phyloP scores from a whole-genome alignment of 371 early-diverging fungal species.

The Lichtheimia ramosa region DNA sequence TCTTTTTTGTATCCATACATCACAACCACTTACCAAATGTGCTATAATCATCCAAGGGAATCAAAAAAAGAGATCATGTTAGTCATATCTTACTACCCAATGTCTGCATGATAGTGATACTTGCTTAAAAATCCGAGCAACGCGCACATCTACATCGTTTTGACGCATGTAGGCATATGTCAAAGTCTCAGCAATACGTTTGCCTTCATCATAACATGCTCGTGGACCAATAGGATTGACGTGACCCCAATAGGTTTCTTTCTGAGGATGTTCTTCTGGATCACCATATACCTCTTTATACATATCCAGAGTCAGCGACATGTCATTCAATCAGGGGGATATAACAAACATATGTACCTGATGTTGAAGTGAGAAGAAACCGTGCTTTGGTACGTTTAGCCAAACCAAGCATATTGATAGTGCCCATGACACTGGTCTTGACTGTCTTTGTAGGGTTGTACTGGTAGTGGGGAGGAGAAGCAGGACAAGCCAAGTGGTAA shows the following conservation, averaged over 20 bases:
- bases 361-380: constrained; percentile 81
- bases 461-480: constrained; percentile 90
- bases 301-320: not conserved
- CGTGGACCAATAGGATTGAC: constrained; percentile 86
- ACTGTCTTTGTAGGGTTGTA: constrained; percentile 88
- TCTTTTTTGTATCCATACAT: not conserved
- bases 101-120: constrained; percentile 9
- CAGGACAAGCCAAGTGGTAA: constrained; percentile 87
- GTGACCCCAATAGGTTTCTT: constrained; percentile 86
- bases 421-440: constrained; percentile 86
- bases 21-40: constrained; percentile 20
- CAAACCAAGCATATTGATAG: constrained; percentile 89
- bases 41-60: not conserved
- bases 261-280: constrained; percentile 88
- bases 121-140: constrained; percentile 83
- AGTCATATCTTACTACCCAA: not conserved
- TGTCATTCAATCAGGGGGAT: not conserved
- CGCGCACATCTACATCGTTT: constrained; percentile 81
- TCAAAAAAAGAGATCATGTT: not conserved
- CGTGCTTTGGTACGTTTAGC: constrained; percentile 83
- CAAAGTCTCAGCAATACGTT: constrained; percentile 86
- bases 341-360: constrained; percentile 48
- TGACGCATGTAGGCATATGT: constrained; percentile 82
- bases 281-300: constrained; percentile 87
- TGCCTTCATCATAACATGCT: constrained; percentile 93